phyloP scores from a whole-genome alignment of 352 stramenopile species.

The Globisporangium radiosum region DNA sequence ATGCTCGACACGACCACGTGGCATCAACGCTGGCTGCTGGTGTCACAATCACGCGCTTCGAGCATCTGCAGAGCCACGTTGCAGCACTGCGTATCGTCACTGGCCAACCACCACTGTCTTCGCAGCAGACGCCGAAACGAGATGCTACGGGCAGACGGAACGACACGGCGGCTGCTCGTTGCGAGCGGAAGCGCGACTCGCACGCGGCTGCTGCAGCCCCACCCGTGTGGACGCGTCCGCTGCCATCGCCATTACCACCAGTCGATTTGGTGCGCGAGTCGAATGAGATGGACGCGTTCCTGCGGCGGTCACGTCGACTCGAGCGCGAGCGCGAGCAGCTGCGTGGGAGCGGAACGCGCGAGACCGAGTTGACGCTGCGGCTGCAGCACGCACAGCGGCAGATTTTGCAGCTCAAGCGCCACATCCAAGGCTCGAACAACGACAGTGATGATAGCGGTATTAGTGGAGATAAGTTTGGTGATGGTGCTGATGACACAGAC shows the following conservation, averaged over 20 bases:
- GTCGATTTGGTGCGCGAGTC: conserved; percentile 37
- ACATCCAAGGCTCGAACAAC: conserved; percentile 33
- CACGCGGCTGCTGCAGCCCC: background rate
- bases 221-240: conserved; percentile 11
- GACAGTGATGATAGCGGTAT: background rate
- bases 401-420: conserved; percentile 55
- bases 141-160: background rate
- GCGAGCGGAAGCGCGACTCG: background rate
- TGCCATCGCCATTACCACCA: conserved; percentile 17
- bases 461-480: background rate
- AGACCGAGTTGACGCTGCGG: conserved; percentile 51
- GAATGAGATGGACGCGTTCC: conserved; percentile 49
- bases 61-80: conserved; percentile 29
- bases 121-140: conserved; percentile 1
- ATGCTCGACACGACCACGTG: background rate
- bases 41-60: conserved; percentile 19
- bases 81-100: conserved; percentile 25
- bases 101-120: background rate
- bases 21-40: background rate
- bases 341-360: conserved; percentile 35
- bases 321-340: conserved; percentile 23
- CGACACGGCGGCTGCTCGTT: background rate
- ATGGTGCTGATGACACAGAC: background rate
- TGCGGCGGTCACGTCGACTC: conserved; percentile 33
- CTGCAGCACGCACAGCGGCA: conserved; percentile 71